Evolutionary conservation across 768 basidiomycete genomes (phyloP).

Genomic region (Termitomyces eurrhizus): DNA sequence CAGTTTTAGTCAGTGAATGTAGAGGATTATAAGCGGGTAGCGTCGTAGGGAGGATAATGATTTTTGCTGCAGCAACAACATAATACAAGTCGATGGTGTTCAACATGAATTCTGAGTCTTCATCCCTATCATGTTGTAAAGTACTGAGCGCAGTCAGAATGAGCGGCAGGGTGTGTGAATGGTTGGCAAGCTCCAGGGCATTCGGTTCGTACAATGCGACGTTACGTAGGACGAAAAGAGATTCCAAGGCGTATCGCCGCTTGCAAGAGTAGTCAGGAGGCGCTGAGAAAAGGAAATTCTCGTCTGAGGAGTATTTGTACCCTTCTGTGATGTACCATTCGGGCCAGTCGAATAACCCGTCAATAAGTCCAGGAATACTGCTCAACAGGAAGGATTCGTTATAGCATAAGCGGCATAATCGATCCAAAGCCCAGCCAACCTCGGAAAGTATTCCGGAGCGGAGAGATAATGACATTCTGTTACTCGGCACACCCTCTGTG

Average conservation of each 20-base stretch:
- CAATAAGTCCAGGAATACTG: conserved; percentile 72
- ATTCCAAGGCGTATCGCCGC: conserved; percentile 78
- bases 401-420: conserved; percentile 74
- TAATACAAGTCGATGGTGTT: conserved; percentile 72
- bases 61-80: conserved; percentile 47
- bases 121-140: conserved; percentile 57
- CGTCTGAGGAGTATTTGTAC: conserved; percentile 40
- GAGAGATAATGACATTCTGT: conserved; percentile 89
- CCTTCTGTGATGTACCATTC: conserved; percentile 74
- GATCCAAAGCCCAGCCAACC: conserved; percentile 86
- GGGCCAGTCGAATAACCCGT: conserved; percentile 86
- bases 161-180: conserved; percentile 61
- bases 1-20: conserved; percentile 50
- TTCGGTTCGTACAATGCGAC: conserved; percentile 69
- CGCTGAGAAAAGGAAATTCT: conserved; percentile 50
- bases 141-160: conserved; percentile 62
- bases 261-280: conserved; percentile 47
- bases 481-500: conserved; percentile 72
- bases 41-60: conserved; percentile 29
- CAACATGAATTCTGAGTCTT: conserved; percentile 68
- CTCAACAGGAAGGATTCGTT: conserved; percentile 76
- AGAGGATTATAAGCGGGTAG: conserved; percentile 45
- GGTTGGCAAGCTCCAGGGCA: conserved; percentile 51
- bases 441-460: conserved; percentile 81
- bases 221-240: conserved; percentile 85